Conservation (phyloP, 2,329 filamentous ascomycete genomes). For the Phialocephala sp. region DNA sequence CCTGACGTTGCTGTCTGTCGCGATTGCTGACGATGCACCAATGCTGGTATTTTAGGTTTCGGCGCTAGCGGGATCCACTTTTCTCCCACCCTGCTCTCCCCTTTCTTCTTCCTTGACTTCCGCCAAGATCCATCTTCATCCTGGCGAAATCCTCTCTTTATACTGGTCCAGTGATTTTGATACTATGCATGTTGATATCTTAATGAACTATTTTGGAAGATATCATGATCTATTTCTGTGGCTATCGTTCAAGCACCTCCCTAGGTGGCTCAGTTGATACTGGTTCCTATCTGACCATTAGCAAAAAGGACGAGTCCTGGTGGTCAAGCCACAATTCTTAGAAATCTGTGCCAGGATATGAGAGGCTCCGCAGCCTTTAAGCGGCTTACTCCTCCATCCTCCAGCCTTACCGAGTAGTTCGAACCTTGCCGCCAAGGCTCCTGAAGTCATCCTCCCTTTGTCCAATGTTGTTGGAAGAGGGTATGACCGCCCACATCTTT, state of each 20-base stretch:
- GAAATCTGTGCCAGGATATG: neutral
- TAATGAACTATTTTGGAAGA: neutral
- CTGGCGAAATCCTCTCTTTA: neutral
- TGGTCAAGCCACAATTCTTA: conserved; percentile 6
- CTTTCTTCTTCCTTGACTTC: neutral
- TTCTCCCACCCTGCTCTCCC: neutral
- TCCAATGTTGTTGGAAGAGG: neutral
- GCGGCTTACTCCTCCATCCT: conserved; percentile 2
- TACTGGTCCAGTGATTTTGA: neutral
- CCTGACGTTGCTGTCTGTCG: neutral
- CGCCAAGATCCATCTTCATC: neutral
- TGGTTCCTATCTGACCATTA: neutral
- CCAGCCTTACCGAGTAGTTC: conserved; percentile 1
- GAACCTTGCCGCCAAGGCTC: neutral
- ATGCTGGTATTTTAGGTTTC: neutral
- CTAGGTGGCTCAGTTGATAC: no score
- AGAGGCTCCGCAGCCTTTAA: neutral
- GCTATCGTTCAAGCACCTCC: neutral
- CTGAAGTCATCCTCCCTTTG: neutral
- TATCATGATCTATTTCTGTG: neutral
- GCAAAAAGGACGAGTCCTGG: neutral
- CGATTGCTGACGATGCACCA: neutral
- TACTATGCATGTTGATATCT: neutral
- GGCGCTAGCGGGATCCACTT: neutral
- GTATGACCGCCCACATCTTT: neutral